Evolutionary conservation across 1,139 yeast species (phyloP).

Genomic region (Groenewaldozyma sp.): DNA sequence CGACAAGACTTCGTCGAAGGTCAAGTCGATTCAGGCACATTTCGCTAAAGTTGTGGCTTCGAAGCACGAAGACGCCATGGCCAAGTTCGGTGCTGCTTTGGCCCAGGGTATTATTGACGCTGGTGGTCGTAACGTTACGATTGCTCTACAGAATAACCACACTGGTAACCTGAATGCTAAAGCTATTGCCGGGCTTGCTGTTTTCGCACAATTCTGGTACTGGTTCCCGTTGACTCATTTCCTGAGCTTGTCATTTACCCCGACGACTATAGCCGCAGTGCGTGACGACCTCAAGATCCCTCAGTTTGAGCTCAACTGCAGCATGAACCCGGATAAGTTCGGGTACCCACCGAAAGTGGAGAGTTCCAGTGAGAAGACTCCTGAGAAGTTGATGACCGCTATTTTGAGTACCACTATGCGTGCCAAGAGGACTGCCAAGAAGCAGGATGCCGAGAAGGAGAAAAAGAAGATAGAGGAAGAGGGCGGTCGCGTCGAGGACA

Average conservation of each 20-base stretch:
- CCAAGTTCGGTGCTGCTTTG: slow-evolving; percentile 94
- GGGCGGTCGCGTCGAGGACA: slow-evolving; percentile 12
- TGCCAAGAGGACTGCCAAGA: slow-evolving; percentile 87
- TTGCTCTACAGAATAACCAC: slow-evolving; percentile 68
- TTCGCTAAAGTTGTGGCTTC: slow-evolving; percentile 69
- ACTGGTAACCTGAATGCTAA: slow-evolving; percentile 85
- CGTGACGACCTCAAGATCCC: slow-evolving; percentile 83
- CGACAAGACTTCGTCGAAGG: slow-evolving; percentile 74
- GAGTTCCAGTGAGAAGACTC: slow-evolving; percentile 70
- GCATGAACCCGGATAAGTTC: slow-evolving; percentile 69
- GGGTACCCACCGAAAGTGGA: slow-evolving; percentile 87
- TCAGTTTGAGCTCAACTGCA: slow-evolving; percentile 70
- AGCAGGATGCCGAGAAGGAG: slow-evolving; percentile 40
- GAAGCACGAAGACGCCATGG: slow-evolving; percentile 94
- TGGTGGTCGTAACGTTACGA: slow-evolving; percentile 97
- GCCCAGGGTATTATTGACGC: slow-evolving; percentile 98
- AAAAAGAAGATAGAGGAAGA: slow-evolving; percentile 36
- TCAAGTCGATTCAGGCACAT: slow-evolving; percentile 62
- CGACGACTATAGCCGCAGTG: slow-evolving; percentile 85
- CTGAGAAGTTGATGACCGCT: slow-evolving; percentile 87
- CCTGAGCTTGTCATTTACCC: slow-evolving; percentile 82
- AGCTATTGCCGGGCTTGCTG: slow-evolving; percentile 85
- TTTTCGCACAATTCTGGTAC: slow-evolving; percentile 93
- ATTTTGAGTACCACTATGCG: slow-evolving; percentile 87
- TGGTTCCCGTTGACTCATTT: slow-evolving; percentile 98